phyloP scores from a whole-genome alignment of 306 rosid genomes.

The Clitoria ternatea region DNA sequence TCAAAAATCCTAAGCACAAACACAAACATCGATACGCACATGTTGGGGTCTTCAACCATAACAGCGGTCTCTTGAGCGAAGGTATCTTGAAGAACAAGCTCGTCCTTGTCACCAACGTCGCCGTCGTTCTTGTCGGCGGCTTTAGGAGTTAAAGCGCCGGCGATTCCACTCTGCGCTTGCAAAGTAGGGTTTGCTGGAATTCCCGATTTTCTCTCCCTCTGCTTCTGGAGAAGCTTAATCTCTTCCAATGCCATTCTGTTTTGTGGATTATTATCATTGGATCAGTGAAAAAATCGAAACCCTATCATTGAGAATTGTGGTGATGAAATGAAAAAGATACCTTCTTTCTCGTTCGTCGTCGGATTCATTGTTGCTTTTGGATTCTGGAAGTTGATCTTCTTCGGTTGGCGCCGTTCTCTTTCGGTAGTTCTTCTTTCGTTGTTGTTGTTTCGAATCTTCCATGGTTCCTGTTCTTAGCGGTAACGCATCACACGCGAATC shows the following conservation, averaged over 20 bases:
- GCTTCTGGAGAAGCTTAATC: constrained; percentile 87
- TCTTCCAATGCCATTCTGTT: constrained; percentile 84
- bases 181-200: constrained; percentile 53
- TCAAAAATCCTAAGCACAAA: not conserved
- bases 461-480: not conserved
- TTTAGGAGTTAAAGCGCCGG: constrained; percentile 30
- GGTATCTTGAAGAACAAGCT: constrained; percentile 81
- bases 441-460: constrained; percentile 35
- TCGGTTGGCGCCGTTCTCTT: constrained; percentile 45
- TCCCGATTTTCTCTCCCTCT: constrained; percentile 85
- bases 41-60: constrained; percentile 91
- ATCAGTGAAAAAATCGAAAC: constrained; percentile 1
- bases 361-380: constrained; percentile 30
- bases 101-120: constrained; percentile 68
- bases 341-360: constrained; percentile 74
- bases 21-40: constrained; percentile 54
- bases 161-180: constrained; percentile 22
- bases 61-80: constrained; percentile 95
- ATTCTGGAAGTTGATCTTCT: constrained; percentile 11
- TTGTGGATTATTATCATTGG: not conserved
- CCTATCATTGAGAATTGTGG: not conserved
- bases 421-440: constrained; percentile 57
- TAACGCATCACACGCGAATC: not conserved
- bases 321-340: constrained; percentile 12
- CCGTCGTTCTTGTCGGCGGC: constrained; percentile 36